Conservation (phyloP, 495 filamentous ascomycete genomes). For the Parmelia sp. region DNA sequence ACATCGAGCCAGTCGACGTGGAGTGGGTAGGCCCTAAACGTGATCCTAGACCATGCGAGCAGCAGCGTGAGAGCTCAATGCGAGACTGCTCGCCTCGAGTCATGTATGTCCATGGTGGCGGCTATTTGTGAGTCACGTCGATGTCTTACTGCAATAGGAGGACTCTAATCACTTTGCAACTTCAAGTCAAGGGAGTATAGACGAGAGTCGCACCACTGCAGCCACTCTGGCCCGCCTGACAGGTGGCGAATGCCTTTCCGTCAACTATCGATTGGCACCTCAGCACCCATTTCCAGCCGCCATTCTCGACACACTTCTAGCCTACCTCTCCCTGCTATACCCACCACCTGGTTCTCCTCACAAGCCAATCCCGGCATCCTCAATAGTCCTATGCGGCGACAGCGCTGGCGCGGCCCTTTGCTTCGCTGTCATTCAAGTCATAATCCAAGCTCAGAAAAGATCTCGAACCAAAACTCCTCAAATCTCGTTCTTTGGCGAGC, state of each 20-base stretch:
- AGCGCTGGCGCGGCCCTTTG: constrained; percentile 74
- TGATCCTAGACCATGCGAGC: background rate
- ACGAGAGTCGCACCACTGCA: background rate
- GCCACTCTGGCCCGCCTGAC: background rate
- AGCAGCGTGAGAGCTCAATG: background rate
- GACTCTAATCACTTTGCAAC: background rate
- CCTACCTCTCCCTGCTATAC: constrained; percentile 74
- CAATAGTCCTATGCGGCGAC: constrained; percentile 76
- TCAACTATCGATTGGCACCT: constrained; percentile 78
- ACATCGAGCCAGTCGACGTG: background rate
- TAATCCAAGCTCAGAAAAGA: constrained; percentile 63
- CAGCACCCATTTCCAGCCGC: constrained; percentile 76
- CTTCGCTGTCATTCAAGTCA: constrained; percentile 61
- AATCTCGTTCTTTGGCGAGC: constrained; percentile 47
- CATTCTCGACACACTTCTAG: constrained; percentile 68
- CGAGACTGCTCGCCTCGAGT: background rate
- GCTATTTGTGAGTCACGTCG: background rate
- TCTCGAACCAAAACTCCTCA: constrained; percentile 39
- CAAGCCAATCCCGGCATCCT: constrained; percentile 54
- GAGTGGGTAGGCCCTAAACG: background rate
- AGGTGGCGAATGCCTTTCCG: constrained; percentile 20
- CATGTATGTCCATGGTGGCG: background rate
- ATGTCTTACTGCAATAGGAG: background rate
- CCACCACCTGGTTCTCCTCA: constrained; percentile 69
- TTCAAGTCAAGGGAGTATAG: background rate